Conservation (phyloP, 257 asterid genomes). For the Solanum habrochaites region DNA sequence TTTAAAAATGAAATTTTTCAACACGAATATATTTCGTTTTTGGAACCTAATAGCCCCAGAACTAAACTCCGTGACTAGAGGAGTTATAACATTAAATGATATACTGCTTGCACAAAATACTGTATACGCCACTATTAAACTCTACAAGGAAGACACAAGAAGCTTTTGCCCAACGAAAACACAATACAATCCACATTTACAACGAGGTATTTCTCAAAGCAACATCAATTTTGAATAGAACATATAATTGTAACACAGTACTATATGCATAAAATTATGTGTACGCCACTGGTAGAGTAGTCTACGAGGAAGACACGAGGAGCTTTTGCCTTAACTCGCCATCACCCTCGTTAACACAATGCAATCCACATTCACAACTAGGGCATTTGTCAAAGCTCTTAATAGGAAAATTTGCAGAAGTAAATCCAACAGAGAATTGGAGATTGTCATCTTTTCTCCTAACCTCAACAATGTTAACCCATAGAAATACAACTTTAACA, state of each 20-base stretch:
- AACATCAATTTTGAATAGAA: neutral
- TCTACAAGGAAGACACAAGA: constrained; percentile 4
- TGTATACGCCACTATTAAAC: neutral
- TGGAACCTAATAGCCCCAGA: neutral
- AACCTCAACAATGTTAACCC: constrained; percentile 61
- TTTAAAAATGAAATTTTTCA: too few species aligned
- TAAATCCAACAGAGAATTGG: constrained; percentile 63
- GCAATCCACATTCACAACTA: constrained; percentile 78
- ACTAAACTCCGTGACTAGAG: neutral
- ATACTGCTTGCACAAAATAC: neutral
- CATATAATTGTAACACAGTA: neutral
- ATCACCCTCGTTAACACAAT: constrained; percentile 7
- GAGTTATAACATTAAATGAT: neutral
- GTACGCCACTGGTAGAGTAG: neutral
- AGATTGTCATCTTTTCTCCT: constrained; percentile 21
- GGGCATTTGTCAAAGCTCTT: constrained; percentile 57
- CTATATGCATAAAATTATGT: neutral
- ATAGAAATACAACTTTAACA: constrained; percentile 47
- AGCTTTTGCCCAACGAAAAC: neutral
- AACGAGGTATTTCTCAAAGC: constrained; percentile 48
- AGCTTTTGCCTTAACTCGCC: neutral
- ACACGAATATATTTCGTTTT: too few species aligned
- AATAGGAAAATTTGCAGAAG: constrained; percentile 47
- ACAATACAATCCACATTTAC: constrained; percentile 74
- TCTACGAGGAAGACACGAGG: constrained; percentile 7